Percentiles rank a stretch among this genome's conserved stretches.
Conservation (phyloP, 441 rosid species). For the Sinapis alba region DNA sequence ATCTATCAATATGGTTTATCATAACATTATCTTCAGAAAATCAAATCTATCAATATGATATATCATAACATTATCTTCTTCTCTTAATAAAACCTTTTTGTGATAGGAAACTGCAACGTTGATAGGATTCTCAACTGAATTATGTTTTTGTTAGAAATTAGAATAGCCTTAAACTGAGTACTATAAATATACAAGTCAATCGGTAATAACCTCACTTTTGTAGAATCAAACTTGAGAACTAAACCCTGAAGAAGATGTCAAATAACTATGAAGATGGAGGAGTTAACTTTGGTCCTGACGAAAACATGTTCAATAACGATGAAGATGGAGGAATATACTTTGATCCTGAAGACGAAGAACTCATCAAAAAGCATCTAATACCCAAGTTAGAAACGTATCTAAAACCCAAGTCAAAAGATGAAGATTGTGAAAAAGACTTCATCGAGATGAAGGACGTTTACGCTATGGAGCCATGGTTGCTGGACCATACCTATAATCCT, state of each 20-base stretch:
- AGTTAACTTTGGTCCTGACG: too few relatives aligned
- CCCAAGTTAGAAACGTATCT: not conserved
- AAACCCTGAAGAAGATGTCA: not conserved
- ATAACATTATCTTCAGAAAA: not conserved
- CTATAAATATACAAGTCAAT: not conserved
- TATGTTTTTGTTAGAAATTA: not conserved
- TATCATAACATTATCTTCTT: not conserved
- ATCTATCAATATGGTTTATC: not conserved
- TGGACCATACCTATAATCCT: too few relatives aligned
- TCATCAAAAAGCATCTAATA: too few relatives aligned
- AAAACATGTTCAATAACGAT: too few relatives aligned
- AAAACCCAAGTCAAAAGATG: not conserved
- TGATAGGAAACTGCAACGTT: not conserved
- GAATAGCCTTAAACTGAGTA: not conserved
- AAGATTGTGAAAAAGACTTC: not conserved
- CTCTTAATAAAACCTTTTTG: not conserved
- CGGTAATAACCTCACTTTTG: not conserved
- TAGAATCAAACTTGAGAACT: not conserved
- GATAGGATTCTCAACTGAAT: not conserved
- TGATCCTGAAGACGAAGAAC: too few relatives aligned
- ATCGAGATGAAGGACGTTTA: too few relatives aligned
- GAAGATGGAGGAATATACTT: too few relatives aligned
- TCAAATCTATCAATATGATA: too few relatives aligned
- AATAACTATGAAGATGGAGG: not conserved
- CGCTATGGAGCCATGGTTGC: too few relatives aligned